A percentile compares a stretch with the other conserved stretches of the same genome.
phyloP scores from a whole-genome alignment of 2,329 filamentous ascomycete genomes.

The Stenocarpella maydis region DNA sequence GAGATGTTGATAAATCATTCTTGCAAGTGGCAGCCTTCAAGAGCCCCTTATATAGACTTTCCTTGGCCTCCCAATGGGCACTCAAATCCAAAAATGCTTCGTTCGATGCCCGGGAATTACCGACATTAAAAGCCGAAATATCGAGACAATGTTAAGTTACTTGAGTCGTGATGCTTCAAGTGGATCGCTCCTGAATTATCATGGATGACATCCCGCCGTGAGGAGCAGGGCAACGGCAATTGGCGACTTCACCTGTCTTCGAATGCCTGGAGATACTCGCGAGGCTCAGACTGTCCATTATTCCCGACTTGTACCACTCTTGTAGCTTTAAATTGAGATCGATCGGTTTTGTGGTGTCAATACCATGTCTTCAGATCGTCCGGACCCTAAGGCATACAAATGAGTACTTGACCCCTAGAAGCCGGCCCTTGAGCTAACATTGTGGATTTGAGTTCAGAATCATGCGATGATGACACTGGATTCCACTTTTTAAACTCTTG shows the following conservation, averaged over 20 bases:
- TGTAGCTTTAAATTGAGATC: background rate
- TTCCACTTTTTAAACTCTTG: constrained; percentile 22
- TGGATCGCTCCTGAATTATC: background rate
- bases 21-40: background rate
- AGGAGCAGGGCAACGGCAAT: background rate
- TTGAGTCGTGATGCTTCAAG: constrained; percentile 5
- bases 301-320: background rate
- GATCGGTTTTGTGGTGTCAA: background rate
- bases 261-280: background rate
- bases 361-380: background rate
- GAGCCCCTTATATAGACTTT: background rate
- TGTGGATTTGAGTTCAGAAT: background rate
- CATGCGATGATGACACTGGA: background rate
- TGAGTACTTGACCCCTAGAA: background rate
- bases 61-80: background rate
- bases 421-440: background rate
- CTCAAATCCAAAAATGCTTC: background rate
- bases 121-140: too few relatives aligned
- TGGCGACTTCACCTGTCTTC: background rate
- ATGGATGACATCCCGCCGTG: background rate
- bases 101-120: background rate
- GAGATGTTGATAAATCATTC: background rate
- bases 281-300: background rate
- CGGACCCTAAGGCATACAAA: background rate
- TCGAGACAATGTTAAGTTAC: too few relatives aligned